Conservation (phyloP, 176 grass and related monocot species). For the Oryza longistaminata region DNA sequence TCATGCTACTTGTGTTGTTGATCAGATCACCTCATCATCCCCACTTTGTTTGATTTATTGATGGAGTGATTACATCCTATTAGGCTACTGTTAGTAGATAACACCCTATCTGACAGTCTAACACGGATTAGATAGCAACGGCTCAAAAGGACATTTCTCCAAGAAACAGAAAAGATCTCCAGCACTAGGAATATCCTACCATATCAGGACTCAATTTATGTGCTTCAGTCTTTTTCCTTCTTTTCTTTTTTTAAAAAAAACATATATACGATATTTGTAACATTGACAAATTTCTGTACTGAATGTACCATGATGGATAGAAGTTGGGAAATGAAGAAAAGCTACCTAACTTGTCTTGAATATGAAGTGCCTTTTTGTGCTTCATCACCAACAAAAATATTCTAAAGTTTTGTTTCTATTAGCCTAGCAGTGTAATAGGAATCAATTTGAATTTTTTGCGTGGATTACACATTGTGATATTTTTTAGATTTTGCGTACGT, state of each 20-base stretch:
- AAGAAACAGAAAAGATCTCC: background rate
- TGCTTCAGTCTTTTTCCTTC: background rate
- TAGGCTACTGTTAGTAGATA: background rate
- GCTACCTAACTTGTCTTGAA: background rate
- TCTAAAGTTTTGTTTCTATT: background rate
- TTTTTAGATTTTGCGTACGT: background rate
- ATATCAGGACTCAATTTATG: background rate
- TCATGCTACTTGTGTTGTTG: background rate
- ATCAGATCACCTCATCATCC: background rate
- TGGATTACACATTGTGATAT: background rate
- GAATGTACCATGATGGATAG: background rate
- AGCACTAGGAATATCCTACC: background rate
- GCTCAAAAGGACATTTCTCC: background rate
- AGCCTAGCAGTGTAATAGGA: background rate
- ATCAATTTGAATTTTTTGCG: background rate
- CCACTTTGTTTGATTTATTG: background rate
- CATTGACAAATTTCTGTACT: background rate
- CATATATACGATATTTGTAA: background rate
- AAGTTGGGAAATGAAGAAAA: background rate
- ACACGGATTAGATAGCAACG: background rate
- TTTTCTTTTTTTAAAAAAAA: background rate
- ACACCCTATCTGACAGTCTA: background rate
- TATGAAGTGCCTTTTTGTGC: background rate
- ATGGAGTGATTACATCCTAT: constrained; percentile 9
- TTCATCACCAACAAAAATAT: background rate